These are phyloP conservation scores for Inga laurina DNA, from an alignment of 306 rosid species.

Conservation along the genomic window DNA sequence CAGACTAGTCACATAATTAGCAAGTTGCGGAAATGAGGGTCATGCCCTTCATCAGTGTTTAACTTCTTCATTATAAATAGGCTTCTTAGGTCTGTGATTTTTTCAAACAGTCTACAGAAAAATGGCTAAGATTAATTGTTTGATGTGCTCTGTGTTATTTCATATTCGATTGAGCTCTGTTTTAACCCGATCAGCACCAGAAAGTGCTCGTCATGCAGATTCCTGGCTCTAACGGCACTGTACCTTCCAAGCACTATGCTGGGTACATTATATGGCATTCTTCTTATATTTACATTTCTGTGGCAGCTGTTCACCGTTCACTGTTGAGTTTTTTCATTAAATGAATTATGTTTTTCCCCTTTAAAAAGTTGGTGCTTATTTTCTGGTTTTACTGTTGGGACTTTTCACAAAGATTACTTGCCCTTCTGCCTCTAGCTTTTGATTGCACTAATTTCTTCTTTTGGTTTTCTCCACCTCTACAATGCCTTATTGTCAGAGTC, in stretches of 20 bases:
- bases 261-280: background rate
- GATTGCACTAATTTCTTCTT: background rate
- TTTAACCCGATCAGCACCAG: slow-evolving; percentile 19
- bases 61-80: background rate
- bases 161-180: slow-evolving; percentile 12
- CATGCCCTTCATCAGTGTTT: background rate
- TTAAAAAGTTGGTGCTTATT: background rate
- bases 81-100: too few species aligned
- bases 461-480: background rate
- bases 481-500: background rate
- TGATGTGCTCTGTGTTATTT: background rate
- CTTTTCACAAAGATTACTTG: background rate
- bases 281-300: background rate
- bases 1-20: slow-evolving; percentile 6
- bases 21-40: slow-evolving; percentile 7
- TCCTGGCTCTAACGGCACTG: slow-evolving; percentile 6
- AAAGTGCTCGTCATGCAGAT: slow-evolving; percentile 3
- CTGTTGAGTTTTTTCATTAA: background rate
- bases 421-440: background rate
- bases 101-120: background rate
- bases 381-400: background rate
- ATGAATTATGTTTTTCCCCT: background rate
- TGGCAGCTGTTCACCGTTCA: background rate
- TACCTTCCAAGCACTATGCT: slow-evolving; percentile 17
- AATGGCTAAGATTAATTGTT: background rate